Percentiles rank a stretch among this genome's conserved stretches.
Evolutionary conservation across 306 rosid species (phyloP).

Genomic region (Acacia melanoxylon): DNA sequence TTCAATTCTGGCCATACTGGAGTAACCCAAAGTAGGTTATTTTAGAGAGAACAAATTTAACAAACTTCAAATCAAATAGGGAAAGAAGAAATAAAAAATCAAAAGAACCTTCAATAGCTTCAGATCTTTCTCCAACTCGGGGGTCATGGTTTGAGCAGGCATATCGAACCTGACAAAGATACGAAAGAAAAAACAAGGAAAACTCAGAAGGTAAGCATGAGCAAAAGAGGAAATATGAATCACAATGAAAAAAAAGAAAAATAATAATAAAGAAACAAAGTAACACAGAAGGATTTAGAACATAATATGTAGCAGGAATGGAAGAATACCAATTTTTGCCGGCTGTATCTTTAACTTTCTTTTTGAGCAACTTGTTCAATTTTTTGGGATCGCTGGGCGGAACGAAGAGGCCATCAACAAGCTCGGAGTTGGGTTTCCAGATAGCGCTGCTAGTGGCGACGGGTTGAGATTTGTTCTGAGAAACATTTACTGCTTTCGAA

Average conservation of each 20-base stretch:
- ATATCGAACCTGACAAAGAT: conserved; percentile 68
- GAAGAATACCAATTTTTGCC: conserved; percentile 67
- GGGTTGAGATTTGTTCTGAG: conserved; percentile 33
- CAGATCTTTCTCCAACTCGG: conserved; percentile 71
- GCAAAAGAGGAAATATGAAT: not conserved
- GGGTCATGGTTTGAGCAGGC: conserved; percentile 84
- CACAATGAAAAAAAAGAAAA: not conserved
- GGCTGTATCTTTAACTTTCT: conserved; percentile 71
- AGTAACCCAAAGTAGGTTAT: conserved; percentile 4
- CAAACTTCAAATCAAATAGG: not conserved
- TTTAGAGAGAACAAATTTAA: not conserved
- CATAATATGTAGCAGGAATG: not conserved
- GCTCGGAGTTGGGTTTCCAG: conserved; percentile 68
- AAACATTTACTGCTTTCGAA: conserved; percentile 24
- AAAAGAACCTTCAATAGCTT: conserved; percentile 67
- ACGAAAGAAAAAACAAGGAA: not conserved
- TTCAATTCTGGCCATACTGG: not conserved
- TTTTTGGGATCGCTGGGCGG: conserved; percentile 71
- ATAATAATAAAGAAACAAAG: too few species aligned
- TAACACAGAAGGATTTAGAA: not conserved
- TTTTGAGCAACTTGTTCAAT: conserved; percentile 55
- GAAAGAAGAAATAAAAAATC: not conserved
- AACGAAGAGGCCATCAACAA: conserved; percentile 80
- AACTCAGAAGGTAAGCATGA: not conserved
- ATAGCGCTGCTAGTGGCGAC: conserved; percentile 39